These are phyloP conservation scores for Trichoderma semiorbis DNA, from an alignment of 2,329 filamentous ascomycete genomes.

Conservation along the genomic window DNA sequence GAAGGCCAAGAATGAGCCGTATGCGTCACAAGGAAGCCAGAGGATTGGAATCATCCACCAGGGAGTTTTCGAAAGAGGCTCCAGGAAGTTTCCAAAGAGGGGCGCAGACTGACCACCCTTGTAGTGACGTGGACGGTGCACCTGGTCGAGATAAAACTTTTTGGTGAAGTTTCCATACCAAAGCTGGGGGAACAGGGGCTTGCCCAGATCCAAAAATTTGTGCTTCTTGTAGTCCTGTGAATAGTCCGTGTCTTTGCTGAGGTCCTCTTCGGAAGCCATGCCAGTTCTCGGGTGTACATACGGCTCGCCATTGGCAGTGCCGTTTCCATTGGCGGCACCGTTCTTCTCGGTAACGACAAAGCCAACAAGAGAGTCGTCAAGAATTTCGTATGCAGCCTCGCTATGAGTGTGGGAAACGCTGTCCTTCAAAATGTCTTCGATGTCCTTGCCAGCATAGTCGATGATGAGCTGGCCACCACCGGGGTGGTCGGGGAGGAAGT, in stretches of 20 bases:
- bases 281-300: conserved; percentile 66
- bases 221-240: conserved; percentile 76
- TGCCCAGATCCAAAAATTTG: conserved; percentile 89
- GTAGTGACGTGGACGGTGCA: conserved; percentile 94
- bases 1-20: conserved; percentile 65
- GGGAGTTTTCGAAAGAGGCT: conserved; percentile 90
- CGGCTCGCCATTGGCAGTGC: conserved; percentile 19
- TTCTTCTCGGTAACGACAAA: conserved; percentile 65
- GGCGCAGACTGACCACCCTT: conserved; percentile 89
- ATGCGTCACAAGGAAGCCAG: conserved; percentile 79
- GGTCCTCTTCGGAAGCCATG: conserved; percentile 83
- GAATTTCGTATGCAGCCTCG: conserved; percentile 91
- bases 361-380: conserved; percentile 82
- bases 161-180: conserved; percentile 87
- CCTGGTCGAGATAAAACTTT: conserved; percentile 94
- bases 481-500: conserved; percentile 86
- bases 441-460: conserved; percentile 85
- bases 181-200: conserved; percentile 81
- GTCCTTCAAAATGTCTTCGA: conserved; percentile 78
- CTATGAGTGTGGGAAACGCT: conserved; percentile 79
- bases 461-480: conserved; percentile 85
- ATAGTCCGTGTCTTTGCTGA: conserved; percentile 80
- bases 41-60: conserved; percentile 86
- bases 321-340: conserved; percentile 35
- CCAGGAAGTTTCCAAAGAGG: conserved; percentile 96